Evolutionary conservation across 1,284 basidiomycete species (phyloP), one percentile per base, ranked within the genome.

Genomic region (Clitocybe nebularis): DNA sequence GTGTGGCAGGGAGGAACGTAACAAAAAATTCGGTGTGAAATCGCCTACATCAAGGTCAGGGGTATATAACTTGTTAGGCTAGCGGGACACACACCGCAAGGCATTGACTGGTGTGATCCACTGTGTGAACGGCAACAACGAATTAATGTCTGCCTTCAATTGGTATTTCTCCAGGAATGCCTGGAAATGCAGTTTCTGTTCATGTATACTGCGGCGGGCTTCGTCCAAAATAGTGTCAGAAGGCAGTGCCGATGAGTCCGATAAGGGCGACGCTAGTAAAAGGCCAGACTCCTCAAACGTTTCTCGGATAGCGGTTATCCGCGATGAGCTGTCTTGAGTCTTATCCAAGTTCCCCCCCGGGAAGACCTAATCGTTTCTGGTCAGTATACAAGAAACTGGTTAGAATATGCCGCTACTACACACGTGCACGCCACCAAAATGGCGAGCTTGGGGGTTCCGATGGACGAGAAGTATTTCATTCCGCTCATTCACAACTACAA

Each of bases 251-350:
- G 47, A 36, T n/a, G 54, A 36, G 13, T 53, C 43, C 10, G 53
- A 39, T 25, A 44, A 34, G 2, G 67, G 55, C 4, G 75, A 75
- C 3, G 79, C 80, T n/a, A 85, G 59, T 4, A 86, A 61, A 20
- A 86, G 58, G 1, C 83, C 84, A 2, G 81, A 73, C 54, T 87
- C 84, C 56, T 87, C 84, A 44, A 87, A 86, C 0, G 82, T 79
- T 59, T 87, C 83, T 11, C 84, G 69, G 34, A 85, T 77, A 1
- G 81, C 84, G 4, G 82, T 85, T 46, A 79, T 69, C 20, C 61
- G 59, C 11, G 81, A 58, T 7, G 74, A 75, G 6, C 56, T 55
- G 51, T 85, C 83, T 50, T 85, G 81, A 38, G 63, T 61, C 35
- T 64, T 49, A 59, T 85, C 83, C 39, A 68, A 71, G 55, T 84